These are phyloP conservation scores for Erysimum cheiranthoides DNA, from an alignment of 345 rosid species.

Conservation along the genomic window DNA sequence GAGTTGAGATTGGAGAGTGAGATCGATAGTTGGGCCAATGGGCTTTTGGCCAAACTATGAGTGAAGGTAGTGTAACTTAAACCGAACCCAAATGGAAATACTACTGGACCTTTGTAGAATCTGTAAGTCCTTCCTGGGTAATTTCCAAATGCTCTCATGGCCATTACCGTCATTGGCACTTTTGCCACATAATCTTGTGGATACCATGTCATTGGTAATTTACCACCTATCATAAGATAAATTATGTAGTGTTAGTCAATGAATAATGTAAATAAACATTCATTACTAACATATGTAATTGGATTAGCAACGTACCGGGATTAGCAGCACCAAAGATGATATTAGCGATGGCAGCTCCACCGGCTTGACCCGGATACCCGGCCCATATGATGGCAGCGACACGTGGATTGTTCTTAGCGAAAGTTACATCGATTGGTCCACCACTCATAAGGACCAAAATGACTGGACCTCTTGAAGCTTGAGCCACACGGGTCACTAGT, in stretches of 20 bases:
- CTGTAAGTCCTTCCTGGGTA: conserved; percentile 96
- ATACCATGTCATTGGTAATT: conserved; percentile 95
- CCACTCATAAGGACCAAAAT: conserved; percentile 80
- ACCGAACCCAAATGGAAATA: conserved; percentile 85
- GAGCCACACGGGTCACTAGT: conserved; percentile 75
- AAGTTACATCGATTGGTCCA: conserved; percentile 82
- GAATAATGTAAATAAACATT: no score
- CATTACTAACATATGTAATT: no score
- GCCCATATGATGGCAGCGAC: conserved; percentile 87
- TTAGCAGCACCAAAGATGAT: conserved; percentile 75
- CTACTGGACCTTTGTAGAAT: conserved; percentile 92
- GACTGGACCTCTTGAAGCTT: conserved; percentile 70
- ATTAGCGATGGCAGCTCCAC: conserved; percentile 87
- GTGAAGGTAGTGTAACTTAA: conserved; percentile 65
- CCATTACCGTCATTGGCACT: conserved; percentile 91
- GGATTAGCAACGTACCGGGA: conserved; percentile 56
- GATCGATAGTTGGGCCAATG: conserved; percentile 53
- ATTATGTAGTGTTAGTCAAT: neutral
- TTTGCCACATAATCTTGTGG: conserved; percentile 74
- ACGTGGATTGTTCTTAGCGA: conserved; percentile 83
- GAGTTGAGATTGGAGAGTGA: conserved; percentile 48
- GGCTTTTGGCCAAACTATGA: conserved; percentile 54
- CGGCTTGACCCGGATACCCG: conserved; percentile 99
- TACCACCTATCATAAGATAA: conserved; percentile 63
- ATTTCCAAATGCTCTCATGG: conserved; percentile 61